phyloP scores from a whole-genome alignment of 805 yeast genomes.

The Candida golubevii region DNA sequence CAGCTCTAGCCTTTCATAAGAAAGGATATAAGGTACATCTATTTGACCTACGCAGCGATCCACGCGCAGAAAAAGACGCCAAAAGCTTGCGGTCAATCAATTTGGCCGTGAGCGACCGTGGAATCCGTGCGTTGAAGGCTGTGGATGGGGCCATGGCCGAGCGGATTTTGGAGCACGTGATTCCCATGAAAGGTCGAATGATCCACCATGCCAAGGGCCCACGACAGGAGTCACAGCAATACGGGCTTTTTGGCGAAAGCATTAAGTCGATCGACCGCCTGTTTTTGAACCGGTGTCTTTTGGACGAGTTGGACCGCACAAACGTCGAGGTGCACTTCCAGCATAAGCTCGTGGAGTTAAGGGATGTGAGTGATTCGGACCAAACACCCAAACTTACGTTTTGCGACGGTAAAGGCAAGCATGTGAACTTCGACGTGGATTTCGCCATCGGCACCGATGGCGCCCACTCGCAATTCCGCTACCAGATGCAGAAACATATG shows the following conservation, averaged over 20 bases:
- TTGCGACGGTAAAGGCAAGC: conserved; percentile 15
- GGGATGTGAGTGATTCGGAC: conserved; percentile 16
- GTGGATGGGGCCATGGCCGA: conserved; percentile 59
- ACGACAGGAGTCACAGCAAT: conserved; percentile 59
- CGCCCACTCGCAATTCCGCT: conserved; percentile 68
- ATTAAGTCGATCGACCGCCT: conserved; percentile 84
- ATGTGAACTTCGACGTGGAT: conserved; percentile 38
- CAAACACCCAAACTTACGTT: conserved; percentile 23
- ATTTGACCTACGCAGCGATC: conserved; percentile 71
- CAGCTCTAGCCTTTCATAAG: conserved; percentile 74
- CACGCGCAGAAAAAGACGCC: conserved; percentile 38
- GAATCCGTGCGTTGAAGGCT: conserved; percentile 61
- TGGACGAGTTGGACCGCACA: conserved; percentile 54
- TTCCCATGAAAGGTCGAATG: conserved; percentile 91
- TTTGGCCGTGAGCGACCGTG: conserved; percentile 83
- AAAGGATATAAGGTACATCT: conserved; percentile 70
- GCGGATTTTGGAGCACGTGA: conserved; percentile 53
- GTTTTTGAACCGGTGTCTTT: conserved; percentile 56
- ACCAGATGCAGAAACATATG: conserved; percentile 58
- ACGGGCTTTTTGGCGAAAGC: conserved; percentile 77
- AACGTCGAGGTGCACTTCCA: conserved; percentile 48
- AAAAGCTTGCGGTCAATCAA: conserved; percentile 67
- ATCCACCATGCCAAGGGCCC: conserved; percentile 65
- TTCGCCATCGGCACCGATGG: conserved; percentile 85
- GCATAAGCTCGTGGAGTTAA: conserved; percentile 49